A percentile compares a stretch with the other conserved stretches of the same genome.
These are phyloP conservation scores for Phytophthora hybrid DNA, from an alignment of 352 stramenopile species.

Conservation along the genomic window DNA sequence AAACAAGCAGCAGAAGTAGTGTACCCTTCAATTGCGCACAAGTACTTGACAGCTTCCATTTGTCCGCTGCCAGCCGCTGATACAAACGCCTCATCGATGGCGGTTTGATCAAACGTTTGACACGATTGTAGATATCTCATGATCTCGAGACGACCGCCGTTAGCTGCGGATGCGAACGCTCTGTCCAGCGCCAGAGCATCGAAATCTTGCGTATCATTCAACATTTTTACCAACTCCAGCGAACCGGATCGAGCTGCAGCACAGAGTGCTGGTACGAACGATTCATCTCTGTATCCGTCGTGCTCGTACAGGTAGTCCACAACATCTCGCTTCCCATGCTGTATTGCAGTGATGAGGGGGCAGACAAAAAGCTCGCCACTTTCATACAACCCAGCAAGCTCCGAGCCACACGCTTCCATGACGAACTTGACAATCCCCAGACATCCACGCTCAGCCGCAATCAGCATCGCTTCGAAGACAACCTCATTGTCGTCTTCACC, in stretches of 20 bases:
- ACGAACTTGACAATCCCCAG: slow-evolving; percentile 14
- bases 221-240: slow-evolving; percentile 2
- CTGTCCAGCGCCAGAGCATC: neutral
- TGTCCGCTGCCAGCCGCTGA: neutral
- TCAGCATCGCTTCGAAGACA: slow-evolving; percentile 4
- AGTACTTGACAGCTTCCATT: neutral
- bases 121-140: slow-evolving; percentile 2
- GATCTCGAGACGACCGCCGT: slow-evolving; percentile 1
- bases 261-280: neutral
- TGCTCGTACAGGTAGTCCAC: slow-evolving; percentile 2
- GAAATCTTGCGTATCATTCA: neutral
- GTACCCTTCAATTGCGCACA: neutral
- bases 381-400: neutral
- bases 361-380: neutral
- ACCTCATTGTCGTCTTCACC: neutral
- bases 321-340: neutral
- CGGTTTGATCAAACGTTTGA: neutral
- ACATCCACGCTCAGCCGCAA: neutral
- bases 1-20: neutral
- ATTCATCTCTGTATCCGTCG: neutral
- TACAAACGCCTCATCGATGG: neutral
- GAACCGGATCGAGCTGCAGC: neutral
- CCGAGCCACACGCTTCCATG: neutral
- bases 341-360: slow-evolving; percentile 2
- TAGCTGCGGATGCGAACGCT: slow-evolving; percentile 6